Base-by-base conservation (phyloP, 352 stramenopile species). In the Phytophthora kernoviae region DNA sequence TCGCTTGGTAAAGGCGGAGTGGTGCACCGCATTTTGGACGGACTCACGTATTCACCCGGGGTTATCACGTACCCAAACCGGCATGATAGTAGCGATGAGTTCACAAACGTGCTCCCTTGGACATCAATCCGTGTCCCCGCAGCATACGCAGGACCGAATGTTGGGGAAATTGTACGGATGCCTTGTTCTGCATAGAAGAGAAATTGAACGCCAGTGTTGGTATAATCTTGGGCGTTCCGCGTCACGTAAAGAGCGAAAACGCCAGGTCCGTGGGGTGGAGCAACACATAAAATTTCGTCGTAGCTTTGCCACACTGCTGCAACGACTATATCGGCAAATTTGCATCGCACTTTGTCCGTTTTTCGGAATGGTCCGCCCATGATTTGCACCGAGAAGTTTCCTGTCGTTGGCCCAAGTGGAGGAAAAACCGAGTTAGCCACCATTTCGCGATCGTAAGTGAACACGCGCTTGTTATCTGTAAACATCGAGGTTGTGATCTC, bases 151-250 rank as follows among this genome's bases (percentile, higher is more conserved):
- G 96, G 92, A 0, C 96, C 94, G 65, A 90, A 96, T 12, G 93
- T 76, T n/a, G 96, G 93, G 10, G 58, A 77, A 30, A 98, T 96
- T 3, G 76, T 65, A 11, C 64, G 49, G 2, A 98, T 54, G 4
- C 61, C 77, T 56, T 93, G 87, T 37, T 90, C 74, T 5, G 78
- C 65, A 62, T 97, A 97, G 65, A 90, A 98, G 17, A 79, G 60
- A 55, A 98, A 98, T 2, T 79, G 64, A 2, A 85, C 41, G 0
- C 61, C 58, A 1, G 68, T 79, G 39, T 85, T 59, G 0, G 81
- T 87, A 60, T 96, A 98, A 61, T 99, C 92, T 66, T 98, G 93
- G 26, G 84, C 89, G 64, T 99, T 98, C 39, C 88, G 62, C 18
- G 90, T 91, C 24, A 99, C 78, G 56, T 96, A 68, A 0, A 98